Evolutionary conservation across 2,329 filamentous ascomycete genomes (phyloP).

Genomic region (Colletotrichum graminicola): DNA sequence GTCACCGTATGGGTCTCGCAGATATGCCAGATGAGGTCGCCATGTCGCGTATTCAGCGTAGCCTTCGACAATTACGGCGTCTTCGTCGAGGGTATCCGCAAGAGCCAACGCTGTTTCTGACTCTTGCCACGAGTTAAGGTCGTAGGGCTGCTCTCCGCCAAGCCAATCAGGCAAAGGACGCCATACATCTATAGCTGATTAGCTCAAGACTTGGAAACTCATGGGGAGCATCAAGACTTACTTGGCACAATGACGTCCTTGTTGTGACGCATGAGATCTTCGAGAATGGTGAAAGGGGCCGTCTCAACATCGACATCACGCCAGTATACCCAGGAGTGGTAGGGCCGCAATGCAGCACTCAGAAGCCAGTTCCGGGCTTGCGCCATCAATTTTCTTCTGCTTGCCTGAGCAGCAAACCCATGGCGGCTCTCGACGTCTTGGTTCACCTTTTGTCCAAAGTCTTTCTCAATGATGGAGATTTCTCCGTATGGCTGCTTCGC

Average conservation of each 20-base stretch:
- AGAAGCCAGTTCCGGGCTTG: conserved; percentile 97
- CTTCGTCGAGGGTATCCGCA: conserved; percentile 95
- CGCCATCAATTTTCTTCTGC: conserved; percentile 95
- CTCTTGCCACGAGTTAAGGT: conserved; percentile 99
- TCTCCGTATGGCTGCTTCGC: conserved; percentile 89
- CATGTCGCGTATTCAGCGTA: conserved; percentile 99
- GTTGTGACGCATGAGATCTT: conserved; percentile 98
- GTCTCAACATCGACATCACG: conserved; percentile 98
- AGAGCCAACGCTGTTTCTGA: conserved; percentile 95
- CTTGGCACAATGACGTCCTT: conserved; percentile 99
- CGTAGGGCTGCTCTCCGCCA: conserved; percentile 97
- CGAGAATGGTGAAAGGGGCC: conserved; percentile 94
- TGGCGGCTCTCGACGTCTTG: conserved; percentile 98
- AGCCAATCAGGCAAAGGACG: conserved; percentile 98
- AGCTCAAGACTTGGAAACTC: conserved; percentile 39
- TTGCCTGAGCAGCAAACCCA: conserved; percentile 95
- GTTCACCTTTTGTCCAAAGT: conserved; percentile 97
- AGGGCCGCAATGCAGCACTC: conserved; percentile 90
- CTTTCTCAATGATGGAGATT: conserved; percentile 97
- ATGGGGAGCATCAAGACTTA: conserved; percentile 63
- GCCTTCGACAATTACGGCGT: conserved; percentile 98
- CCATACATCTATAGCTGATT: conserved; percentile 83
- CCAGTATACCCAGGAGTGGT: conserved; percentile 99
- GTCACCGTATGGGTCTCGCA: conserved; percentile 96
- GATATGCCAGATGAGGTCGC: conserved; percentile 95